Base-by-base conservation (phyloP, 2,329 filamentous ascomycete genomes). In the Magnaporthiopsis incrustans region DNA sequence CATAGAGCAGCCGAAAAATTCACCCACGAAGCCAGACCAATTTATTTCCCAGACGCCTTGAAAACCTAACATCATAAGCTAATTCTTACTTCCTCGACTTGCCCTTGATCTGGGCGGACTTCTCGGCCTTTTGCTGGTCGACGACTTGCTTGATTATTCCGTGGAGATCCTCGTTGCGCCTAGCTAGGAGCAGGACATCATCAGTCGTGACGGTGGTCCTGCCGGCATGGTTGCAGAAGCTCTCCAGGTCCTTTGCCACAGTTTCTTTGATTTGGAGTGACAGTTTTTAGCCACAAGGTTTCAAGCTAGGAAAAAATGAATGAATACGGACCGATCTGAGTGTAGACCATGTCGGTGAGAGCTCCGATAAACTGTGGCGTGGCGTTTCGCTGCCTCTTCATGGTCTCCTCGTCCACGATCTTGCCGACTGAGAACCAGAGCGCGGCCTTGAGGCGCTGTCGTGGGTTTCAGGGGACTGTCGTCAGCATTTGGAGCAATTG, bases 311-410 rank as follows among this genome's bases (percentile, higher is more conserved):
- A 6, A 63, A 63, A 30, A 30, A 30, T 30, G 30, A 30, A 30
- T 30, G 27, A 64, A 60, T 18, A 69, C 76, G 60, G 81, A 94
- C 92, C 90, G 62, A 97, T 89, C 69, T 96, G 92, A 1, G 87
- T 84, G 87, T 91, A 97, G 10, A 94, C 89, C 75, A 96, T 85
- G 75, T 97, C 92, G 0, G 91, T 95, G 72, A 96, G 75, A 0
- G 89, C 89, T 11, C 89, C 92, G 69, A 96, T 96, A 75, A 96
- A 97, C 72, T 96, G 92, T 1, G 91, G 91, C 32, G 94, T 97
- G 8, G 93, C 91, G 75, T 96, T 97, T 67, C 91, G 84, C 72
- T 90, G 86, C 33, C 88, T 80, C 64, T 83, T 81, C 35, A 92
- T 78, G 25, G 87, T 89, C 73, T 96, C 89, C 68, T 94, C 88